Percentiles rank a stretch among this genome's conserved stretches.
Conservation (phyloP, 2,329 filamentous ascomycete species). For the Colletotrichum simmondsii region DNA sequence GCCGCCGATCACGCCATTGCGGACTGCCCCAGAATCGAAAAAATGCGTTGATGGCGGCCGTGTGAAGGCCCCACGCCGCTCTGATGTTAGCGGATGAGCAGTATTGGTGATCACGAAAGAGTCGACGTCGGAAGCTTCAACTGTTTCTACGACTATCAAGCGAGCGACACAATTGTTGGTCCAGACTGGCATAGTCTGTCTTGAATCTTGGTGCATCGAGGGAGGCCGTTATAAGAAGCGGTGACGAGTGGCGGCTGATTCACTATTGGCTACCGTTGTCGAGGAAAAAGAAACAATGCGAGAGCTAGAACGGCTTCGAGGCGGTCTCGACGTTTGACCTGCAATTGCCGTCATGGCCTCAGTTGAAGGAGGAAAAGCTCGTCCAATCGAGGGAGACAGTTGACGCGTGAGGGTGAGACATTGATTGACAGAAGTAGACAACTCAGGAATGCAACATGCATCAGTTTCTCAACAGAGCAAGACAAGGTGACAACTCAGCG, state of each 20-base stretch:
- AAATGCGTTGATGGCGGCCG: background rate
- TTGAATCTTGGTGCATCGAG: background rate
- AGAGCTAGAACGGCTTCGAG: background rate
- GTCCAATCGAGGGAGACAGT: slow-evolving; percentile 15
- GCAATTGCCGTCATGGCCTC: background rate
- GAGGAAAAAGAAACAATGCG: background rate
- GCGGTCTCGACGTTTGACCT: background rate
- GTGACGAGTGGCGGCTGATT: slow-evolving; percentile 20
- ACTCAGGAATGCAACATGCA: slow-evolving; percentile 1
- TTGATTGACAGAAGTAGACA: background rate
- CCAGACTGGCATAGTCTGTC: slow-evolving; percentile 3
- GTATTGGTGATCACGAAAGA: background rate
- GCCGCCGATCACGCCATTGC: slow-evolving; percentile 25
- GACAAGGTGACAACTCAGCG: background rate
- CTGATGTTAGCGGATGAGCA: background rate
- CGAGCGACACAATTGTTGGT: background rate
- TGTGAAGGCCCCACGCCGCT: background rate
- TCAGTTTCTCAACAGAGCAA: background rate
- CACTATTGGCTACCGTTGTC: slow-evolving; percentile 5
- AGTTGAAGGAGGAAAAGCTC: background rate
- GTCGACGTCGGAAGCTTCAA: slow-evolving; percentile 12
- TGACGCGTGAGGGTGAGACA: slow-evolving; percentile 20
- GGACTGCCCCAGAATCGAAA: slow-evolving; percentile 26
- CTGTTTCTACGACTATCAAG: slow-evolving; percentile 10
- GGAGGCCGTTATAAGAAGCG: slow-evolving; percentile 13